Evolutionary conservation across 257 asterid genomes (phyloP), one percentile per base, ranked within the genome.

Genomic region (Haberlea rhodopensis): DNA sequence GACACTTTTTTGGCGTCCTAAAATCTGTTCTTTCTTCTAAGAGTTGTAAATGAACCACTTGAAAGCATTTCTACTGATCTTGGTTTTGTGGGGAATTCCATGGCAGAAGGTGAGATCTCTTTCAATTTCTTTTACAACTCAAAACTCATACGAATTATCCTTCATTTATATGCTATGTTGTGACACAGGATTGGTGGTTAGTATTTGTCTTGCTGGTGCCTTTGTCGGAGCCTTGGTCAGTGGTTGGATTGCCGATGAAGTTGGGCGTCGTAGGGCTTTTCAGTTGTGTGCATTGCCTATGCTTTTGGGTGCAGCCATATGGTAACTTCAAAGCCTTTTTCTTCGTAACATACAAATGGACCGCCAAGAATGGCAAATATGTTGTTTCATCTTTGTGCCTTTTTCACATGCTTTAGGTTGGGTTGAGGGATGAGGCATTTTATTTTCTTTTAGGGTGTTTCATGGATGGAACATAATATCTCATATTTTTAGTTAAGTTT

Each of bases 41-140:
- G 98, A 65, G 95, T 91, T 63, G 96, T 91, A 34, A 91, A 91
- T 63, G 98, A 88, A 81, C 95, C 98, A 19, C 96, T 91, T 51
- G 98, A 91, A 87, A 76, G 78, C 54, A 91, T 91, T 68, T 84
- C 98, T n/a, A 57, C 60, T 22, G 96, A 88, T 76, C 96, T 91
- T 80, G 98, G 95, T 69, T 91, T 91, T 75, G 81, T 65, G 24
- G 96, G 96, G 68, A 76, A 83, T 71, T 81, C 94, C 64, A 56
- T 89, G 70, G 87, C 88, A 62, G 94, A 89, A 85, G 96, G 96
- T 82, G 68, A 69, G 65, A 23, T 7, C 43, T 13, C 25, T 53
- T 29, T 73, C 11, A 40, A 22, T 62, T 43, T 22, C 34, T 62
- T 53, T 56, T 56, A 32, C 59, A 6, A 37, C 48, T 37, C 49